Percentiles rank a stretch among this genome's conserved stretches.
Conservation (phyloP, 208 protist species). For the Trypanosoma grayi region DNA sequence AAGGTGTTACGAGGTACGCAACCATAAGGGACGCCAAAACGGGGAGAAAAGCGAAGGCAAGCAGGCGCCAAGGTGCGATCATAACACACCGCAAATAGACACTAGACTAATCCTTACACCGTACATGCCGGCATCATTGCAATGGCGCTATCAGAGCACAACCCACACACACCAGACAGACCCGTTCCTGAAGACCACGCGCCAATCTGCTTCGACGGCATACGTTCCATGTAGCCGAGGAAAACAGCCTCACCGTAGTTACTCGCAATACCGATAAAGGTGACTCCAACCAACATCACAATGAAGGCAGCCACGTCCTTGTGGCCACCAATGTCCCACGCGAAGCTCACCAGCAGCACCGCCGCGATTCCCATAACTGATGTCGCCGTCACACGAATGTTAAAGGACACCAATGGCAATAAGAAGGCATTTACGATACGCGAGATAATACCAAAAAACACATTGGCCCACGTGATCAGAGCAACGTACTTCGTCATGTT, state of each 20-base stretch:
- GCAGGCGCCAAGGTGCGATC: no score
- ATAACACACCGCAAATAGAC: no score
- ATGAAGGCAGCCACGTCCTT: slow-evolving; percentile 55
- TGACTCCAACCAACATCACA: slow-evolving; percentile 69
- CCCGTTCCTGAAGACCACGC: slow-evolving; percentile 89
- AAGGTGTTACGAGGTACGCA: no score
- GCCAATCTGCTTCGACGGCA: slow-evolving; percentile 72
- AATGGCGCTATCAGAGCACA: slow-evolving; percentile 76
- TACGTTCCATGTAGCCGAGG: slow-evolving; percentile 77
- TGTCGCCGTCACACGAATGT: slow-evolving; percentile 69
- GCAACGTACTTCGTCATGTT: slow-evolving; percentile 62
- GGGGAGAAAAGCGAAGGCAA: no score
- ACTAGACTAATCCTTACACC: no score
- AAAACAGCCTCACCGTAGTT: slow-evolving; percentile 82
- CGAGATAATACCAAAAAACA: slow-evolving; percentile 82
- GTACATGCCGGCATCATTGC: no score
- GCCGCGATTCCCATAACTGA: slow-evolving; percentile 47
- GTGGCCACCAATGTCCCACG: slow-evolving; percentile 39
- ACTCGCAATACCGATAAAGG: slow-evolving; percentile 51
- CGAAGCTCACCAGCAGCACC: slow-evolving; percentile 73
- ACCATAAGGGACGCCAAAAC: no score
- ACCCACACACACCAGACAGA: slow-evolving; percentile 78
- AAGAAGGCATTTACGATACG: slow-evolving; percentile 77
- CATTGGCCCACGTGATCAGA: slow-evolving; percentile 74
- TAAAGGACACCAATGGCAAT: slow-evolving; percentile 59